phyloP scores from a whole-genome alignment of 73 alveolate species.

The Breviolum minutum region DNA sequence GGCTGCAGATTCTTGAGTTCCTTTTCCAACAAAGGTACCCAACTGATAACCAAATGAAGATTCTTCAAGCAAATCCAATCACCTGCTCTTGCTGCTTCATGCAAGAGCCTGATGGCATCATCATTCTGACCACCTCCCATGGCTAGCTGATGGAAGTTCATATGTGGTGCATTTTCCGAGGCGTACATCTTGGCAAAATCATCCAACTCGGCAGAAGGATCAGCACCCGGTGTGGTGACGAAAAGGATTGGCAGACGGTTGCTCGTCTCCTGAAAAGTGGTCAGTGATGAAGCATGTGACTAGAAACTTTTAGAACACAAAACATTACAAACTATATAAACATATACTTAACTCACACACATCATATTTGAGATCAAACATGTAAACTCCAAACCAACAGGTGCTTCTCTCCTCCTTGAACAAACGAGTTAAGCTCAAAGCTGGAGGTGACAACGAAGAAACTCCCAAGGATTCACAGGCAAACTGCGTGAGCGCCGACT shows the following conservation, averaged over 20 bases:
- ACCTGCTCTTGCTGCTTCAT: constrained; percentile 99
- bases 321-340: background rate
- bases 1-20: constrained; percentile 98
- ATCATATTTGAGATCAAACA: background rate
- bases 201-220: constrained; percentile 99
- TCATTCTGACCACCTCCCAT: constrained; percentile 99
- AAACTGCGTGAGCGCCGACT: constrained; percentile 99
- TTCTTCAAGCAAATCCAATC: constrained; percentile 99
- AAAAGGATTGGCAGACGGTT: constrained; percentile 98
- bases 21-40: constrained; percentile 99
- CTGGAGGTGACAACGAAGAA: constrained; percentile 98
- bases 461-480: constrained; percentile 99
- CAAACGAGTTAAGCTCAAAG: constrained; percentile 98
- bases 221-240: constrained; percentile 99
- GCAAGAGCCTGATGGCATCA: constrained; percentile 98
- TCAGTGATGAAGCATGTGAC: background rate
- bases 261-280: constrained; percentile 96
- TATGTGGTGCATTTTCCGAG: constrained; percentile 39
- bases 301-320: background rate
- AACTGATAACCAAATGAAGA: constrained; percentile 99
- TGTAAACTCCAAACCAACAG: background rate
- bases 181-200: constrained; percentile 98
- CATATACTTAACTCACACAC: background rate
- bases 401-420: constrained; percentile 98
- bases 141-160: constrained; percentile 99